A percentile compares a stretch with the other conserved stretches of the same genome.
Evolutionary conservation across 1,284 basidiomycete species (phyloP).

Genomic region (Pascua guehoae): DNA sequence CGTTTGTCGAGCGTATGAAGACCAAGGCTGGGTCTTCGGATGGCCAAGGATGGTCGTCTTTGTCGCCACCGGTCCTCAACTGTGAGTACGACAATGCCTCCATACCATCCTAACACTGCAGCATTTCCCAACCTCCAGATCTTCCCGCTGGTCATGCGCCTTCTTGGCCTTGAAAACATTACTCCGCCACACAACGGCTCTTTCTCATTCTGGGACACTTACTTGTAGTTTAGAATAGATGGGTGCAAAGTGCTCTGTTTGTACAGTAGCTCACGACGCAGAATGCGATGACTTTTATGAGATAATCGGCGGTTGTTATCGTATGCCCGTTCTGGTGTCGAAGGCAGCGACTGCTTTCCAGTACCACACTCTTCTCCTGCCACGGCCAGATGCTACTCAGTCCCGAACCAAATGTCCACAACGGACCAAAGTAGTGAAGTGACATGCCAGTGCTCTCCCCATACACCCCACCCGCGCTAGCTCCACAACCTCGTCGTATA

Average conservation of each 20-base stretch:
- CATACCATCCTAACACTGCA: constrained; percentile 4
- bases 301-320: too few species aligned
- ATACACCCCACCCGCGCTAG: too few species aligned
- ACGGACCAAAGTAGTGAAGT: too few species aligned
- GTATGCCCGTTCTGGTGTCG: too few species aligned
- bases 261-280: too few species aligned
- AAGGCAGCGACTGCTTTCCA: too few species aligned
- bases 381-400: too few species aligned
- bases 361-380: too few species aligned
- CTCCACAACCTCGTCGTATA: constrained; percentile 7
- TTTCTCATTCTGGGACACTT: constrained; percentile 7
- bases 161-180: constrained; percentile 62
- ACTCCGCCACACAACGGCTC: constrained; percentile 55
- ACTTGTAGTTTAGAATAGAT: neutral
- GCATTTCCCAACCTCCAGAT: constrained; percentile 79
- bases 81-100: constrained; percentile 19
- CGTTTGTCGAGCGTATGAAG: constrained; percentile 8
- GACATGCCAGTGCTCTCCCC: too few species aligned
- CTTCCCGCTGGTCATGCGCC: constrained; percentile 72
- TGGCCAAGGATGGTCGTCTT: constrained; percentile 31
- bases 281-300: too few species aligned
- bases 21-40: constrained; percentile 46
- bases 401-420: too few species aligned
- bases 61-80: constrained; percentile 68
- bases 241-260: neutral